Conservation (phyloP, 371 early-diverging fungal species). For the Mortierella sp. region DNA sequence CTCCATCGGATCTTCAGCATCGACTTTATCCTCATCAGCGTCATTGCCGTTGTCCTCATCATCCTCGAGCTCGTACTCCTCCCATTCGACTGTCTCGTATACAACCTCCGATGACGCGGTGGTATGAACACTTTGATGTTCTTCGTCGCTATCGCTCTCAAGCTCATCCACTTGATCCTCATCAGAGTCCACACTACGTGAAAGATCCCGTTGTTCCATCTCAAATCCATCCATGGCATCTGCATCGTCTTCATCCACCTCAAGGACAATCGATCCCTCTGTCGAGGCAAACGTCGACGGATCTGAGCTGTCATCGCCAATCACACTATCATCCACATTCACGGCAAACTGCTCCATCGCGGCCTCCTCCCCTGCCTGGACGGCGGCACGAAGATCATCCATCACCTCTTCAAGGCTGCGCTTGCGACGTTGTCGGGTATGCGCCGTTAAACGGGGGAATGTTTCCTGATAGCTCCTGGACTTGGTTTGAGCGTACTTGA, state of each 20-base stretch:
- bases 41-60: not conserved
- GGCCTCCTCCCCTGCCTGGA: constrained; percentile 11
- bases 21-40: constrained; percentile 1
- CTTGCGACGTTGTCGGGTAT: constrained; percentile 42
- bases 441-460: constrained; percentile 19
- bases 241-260: constrained; percentile 4
- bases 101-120: not conserved
- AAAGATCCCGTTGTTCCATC: not conserved
- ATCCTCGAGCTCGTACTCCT: constrained; percentile 7
- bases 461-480: not conserved
- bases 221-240: constrained; percentile 7
- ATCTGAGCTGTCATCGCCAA: constrained; percentile 21
- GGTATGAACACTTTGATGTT: not conserved
- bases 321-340: constrained; percentile 7
- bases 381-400: constrained; percentile 24
- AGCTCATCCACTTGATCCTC: constrained; percentile 1
- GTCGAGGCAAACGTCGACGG: constrained; percentile 4
- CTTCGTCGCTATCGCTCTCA: not conserved
- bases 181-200: not conserved
- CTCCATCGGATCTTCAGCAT: not conserved
- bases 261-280: constrained; percentile 3
- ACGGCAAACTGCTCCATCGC: constrained; percentile 9
- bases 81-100: constrained; percentile 5
- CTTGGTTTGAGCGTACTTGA: not conserved
- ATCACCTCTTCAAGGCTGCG: constrained; percentile 45